Conservation (phyloP, 75 land plant genomes). For the Azolla pinnata region DNA sequence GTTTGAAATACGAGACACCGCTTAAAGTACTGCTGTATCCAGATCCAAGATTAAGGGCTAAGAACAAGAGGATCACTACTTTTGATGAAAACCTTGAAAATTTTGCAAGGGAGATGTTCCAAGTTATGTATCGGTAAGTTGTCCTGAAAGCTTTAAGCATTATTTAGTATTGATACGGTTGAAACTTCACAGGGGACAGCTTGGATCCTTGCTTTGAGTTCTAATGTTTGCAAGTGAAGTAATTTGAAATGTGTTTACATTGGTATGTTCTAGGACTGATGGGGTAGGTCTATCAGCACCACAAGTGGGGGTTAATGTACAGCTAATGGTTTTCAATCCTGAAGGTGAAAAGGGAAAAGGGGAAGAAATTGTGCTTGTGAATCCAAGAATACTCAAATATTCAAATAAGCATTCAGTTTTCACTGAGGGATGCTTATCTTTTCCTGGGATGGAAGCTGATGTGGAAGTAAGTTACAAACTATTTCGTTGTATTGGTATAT, state of each 20-base stretch:
- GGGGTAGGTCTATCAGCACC: slow-evolving; percentile 97
- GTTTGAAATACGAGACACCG: slow-evolving; percentile 56
- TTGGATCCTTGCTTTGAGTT: neutral
- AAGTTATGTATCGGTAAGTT: slow-evolving; percentile 89
- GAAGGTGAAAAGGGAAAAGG: slow-evolving; percentile 82
- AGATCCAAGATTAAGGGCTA: slow-evolving; percentile 70
- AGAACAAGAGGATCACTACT: slow-evolving; percentile 56
- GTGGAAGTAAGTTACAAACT: slow-evolving; percentile 44
- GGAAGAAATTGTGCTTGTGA: slow-evolving; percentile 77
- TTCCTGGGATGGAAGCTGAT: slow-evolving; percentile 72
- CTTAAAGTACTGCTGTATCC: slow-evolving; percentile 78
- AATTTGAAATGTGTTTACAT: too few relatives aligned
- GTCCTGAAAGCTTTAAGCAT: too few relatives aligned
- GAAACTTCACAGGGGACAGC: neutral
- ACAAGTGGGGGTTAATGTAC: slow-evolving; percentile 91
- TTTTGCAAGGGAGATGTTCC: slow-evolving; percentile 83
- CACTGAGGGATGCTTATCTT: slow-evolving; percentile 91
- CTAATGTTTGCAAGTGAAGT: too few relatives aligned
- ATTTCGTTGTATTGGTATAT: too few relatives aligned
- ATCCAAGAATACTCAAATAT: slow-evolving; percentile 62
- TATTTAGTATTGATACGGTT: too few relatives aligned
- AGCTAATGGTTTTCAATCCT: slow-evolving; percentile 96
- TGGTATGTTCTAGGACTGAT: slow-evolving; percentile 99
- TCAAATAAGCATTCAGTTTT: slow-evolving; percentile 43
- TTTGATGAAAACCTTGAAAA: slow-evolving; percentile 79